Evolutionary conservation across 306 rosid genomes (phyloP), one percentile per base, ranked within the genome.

Genomic region (Casuarina equisetifolia): DNA sequence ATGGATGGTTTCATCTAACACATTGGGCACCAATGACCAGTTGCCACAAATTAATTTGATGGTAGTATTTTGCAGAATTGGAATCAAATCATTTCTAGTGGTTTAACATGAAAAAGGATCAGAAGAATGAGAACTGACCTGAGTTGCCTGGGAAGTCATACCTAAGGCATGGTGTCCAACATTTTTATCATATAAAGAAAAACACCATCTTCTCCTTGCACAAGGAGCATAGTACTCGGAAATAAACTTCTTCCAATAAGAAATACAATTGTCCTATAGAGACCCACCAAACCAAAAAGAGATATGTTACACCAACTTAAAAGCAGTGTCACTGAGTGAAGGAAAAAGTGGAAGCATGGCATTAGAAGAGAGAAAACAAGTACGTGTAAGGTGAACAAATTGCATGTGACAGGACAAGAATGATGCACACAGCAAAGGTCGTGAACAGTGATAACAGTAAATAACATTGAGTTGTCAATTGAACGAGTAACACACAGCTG

Each of bases 181-280:
- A 25, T 25, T 25, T 78, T 73, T 74, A 39, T 81, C 83, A 69
- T 83, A 83, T 48, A 62, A 67, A 50, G 87, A 86, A 59, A 86
- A 51, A 50, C 90, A 86, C 82, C 82, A 83, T 72, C 82, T 83
- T 76, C 76, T 86, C 80, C 76, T 86, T 45, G 84, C 90, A 67
- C 80, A 69, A 2, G 85, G 85, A 55, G 83, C 75, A 69, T 80
- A 83, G 70, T 80, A 86, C 83, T 86, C 89, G 2, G 83, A 76
- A 45, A 86, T 83, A 70, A 86, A 75, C 53, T 53, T 57, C 82
- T 82, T 86, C 87, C 87, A 86, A 73, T 75, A 86, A 44, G 80
- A 77, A 62, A 86, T 64, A 36, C 54, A 71, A 81, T 86, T 83
- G 74, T 83, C 85, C 89, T 83, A 53, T 20, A 58, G 38, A 58